Evolutionary conservation across 1,139 yeast species (phyloP).

Genomic region (Kluyveromyces sp.): DNA sequence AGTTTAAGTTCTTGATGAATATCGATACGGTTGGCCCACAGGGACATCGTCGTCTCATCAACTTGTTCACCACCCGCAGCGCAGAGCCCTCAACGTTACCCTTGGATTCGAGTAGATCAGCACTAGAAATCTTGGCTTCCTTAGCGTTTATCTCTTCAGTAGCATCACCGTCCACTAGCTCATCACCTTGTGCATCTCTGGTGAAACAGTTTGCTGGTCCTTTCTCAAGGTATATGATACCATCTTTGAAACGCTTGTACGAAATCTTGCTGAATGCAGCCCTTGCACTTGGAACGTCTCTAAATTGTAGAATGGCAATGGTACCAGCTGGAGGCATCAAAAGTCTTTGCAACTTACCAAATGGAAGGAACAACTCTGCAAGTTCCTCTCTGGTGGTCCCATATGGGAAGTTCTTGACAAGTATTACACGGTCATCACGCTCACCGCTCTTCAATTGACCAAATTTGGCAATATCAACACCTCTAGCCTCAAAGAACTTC

Average conservation of each 20-base stretch:
- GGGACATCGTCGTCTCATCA: conserved; percentile 37
- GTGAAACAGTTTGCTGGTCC: conserved; percentile 83
- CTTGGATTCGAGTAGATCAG: conserved; percentile 35
- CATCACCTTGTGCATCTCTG: conserved; percentile 39
- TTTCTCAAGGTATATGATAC: conserved; percentile 82
- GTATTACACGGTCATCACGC: conserved; percentile 71
- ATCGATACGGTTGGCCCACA: conserved; percentile 72
- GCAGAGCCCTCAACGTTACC: conserved; percentile 13
- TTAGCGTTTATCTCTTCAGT: conserved; percentile 30
- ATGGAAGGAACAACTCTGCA: conserved; percentile 69
- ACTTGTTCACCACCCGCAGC: conserved; percentile 17
- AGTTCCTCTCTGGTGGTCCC: conserved; percentile 77
- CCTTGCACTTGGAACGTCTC: conserved; percentile 78
- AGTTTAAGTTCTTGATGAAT: conserved; percentile 87
- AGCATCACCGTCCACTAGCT: conserved; percentile 21
- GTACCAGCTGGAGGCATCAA: conserved; percentile 97
- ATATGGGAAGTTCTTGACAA: conserved; percentile 84
- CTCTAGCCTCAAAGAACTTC: conserved; percentile 73
- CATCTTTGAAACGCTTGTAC: conserved; percentile 77
- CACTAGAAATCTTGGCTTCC: conserved; percentile 38
- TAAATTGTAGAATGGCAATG: conserved; percentile 88
- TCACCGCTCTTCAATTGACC: conserved; percentile 44
- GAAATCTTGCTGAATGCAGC: conserved; percentile 85
- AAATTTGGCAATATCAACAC: conserved; percentile 76
- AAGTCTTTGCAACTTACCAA: conserved; percentile 72